Percentiles rank a stretch among this genome's conserved stretches.
Conservation (phyloP, 345 rosid genomes). For the Lumnitzera racemosa region DNA sequence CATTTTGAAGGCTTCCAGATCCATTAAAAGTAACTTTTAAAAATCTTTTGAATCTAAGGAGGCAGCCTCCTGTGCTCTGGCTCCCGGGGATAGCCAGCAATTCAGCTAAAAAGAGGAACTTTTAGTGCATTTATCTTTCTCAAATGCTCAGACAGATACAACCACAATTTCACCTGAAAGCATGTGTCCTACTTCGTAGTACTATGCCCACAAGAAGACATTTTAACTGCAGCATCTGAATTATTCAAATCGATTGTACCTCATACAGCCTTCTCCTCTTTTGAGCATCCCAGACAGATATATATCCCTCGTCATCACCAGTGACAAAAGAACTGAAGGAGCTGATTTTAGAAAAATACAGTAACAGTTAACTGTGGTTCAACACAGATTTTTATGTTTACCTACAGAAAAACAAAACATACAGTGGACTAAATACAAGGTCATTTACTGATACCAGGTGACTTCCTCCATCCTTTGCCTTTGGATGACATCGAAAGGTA, state of each 20-base stretch:
- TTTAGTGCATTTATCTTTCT: too few relatives aligned
- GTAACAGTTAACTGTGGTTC: slow-evolving; percentile 11
- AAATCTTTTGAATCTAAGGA: too few relatives aligned
- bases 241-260: slow-evolving; percentile 26
- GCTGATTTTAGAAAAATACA: slow-evolving; percentile 21
- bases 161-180: neutral
- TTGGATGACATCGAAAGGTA: slow-evolving; percentile 71
- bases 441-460: slow-evolving; percentile 60
- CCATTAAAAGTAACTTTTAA: too few relatives aligned
- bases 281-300: slow-evolving; percentile 59
- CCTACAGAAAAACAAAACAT: slow-evolving; percentile 19
- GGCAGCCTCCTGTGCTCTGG: neutral
- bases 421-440: slow-evolving; percentile 57
- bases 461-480: slow-evolving; percentile 46
- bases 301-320: slow-evolving; percentile 72
- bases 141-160: too few relatives aligned
- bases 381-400: neutral
- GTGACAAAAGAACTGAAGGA: slow-evolving; percentile 51
- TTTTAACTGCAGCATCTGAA: neutral
- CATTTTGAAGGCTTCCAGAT: too few relatives aligned
- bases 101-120: too few relatives aligned
- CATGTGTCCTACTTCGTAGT: neutral
- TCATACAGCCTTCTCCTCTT: slow-evolving; percentile 60
- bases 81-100: too few relatives aligned
- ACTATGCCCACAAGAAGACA: neutral